Percentiles rank a stretch among this genome's conserved stretches.
Conservation (phyloP, 129 eudicot species). For the Deinandra increscens region DNA sequence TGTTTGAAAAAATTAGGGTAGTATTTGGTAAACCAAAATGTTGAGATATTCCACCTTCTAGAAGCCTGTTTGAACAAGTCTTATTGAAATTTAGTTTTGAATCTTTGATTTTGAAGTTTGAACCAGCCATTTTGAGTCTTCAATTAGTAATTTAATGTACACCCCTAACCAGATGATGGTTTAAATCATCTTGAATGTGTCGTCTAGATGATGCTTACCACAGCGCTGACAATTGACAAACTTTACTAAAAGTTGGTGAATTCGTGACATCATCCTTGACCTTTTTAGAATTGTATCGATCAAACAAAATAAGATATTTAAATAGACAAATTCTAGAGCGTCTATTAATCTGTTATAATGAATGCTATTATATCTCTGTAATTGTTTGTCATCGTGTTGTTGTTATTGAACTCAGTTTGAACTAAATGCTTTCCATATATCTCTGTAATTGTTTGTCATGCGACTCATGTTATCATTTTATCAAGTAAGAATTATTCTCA, state of each 20-base stretch:
- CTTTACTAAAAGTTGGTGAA: conserved; percentile 7
- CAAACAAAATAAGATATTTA: background rate
- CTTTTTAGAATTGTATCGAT: background rate
- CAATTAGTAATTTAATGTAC: background rate
- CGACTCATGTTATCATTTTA: background rate
- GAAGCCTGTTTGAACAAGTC: conserved; percentile 23
- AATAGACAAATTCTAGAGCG: background rate
- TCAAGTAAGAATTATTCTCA: background rate
- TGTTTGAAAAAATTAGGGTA: conserved; percentile 25
- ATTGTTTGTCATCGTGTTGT: background rate
- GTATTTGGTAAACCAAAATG: conserved; percentile 21
- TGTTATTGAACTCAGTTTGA: background rate
- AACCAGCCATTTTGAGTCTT: background rate
- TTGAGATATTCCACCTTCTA: conserved; percentile 14
- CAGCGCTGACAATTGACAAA: background rate
- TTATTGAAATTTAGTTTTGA: conserved; percentile 8
- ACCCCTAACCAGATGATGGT: background rate
- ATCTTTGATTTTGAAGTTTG: background rate
- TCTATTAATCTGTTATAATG: conserved; percentile 3
- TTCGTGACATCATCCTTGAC: background rate
- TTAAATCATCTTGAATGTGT: background rate
- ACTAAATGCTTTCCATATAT: conserved; percentile 12
- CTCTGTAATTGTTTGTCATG: background rate
- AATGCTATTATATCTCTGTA: background rate
- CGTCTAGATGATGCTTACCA: no score